Conservation (phyloP, 495 filamentous ascomycete genomes). For the Ramalina peruviana region DNA sequence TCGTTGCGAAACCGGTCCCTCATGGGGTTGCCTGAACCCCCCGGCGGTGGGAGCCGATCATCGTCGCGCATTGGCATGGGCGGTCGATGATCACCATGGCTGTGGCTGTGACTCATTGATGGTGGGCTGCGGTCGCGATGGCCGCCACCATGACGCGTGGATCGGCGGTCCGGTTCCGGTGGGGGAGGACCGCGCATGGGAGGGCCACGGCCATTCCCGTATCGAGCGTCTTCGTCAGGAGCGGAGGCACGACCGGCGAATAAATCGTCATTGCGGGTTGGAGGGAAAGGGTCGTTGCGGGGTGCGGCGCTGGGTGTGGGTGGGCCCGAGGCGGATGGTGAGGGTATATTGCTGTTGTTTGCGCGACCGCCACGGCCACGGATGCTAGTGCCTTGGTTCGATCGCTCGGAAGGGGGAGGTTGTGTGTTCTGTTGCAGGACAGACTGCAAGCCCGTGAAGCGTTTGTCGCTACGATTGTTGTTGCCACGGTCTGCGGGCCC, state of each 20-base stretch:
- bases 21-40: neutral
- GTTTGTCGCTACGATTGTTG: slow-evolving; percentile 14
- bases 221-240: slow-evolving; percentile 7
- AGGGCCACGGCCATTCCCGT: slow-evolving; percentile 8
- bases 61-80: slow-evolving; percentile 5
- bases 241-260: slow-evolving; percentile 5
- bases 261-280: slow-evolving; percentile 11
- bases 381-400: slow-evolving; percentile 17
- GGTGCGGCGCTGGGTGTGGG: slow-evolving; percentile 4
- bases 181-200: slow-evolving; percentile 1
- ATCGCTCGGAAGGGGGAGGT: slow-evolving; percentile 6
- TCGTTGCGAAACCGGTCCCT: slow-evolving; percentile 3
- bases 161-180: slow-evolving; percentile 12
- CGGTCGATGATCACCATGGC: neutral
- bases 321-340: slow-evolving; percentile 10
- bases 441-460: slow-evolving; percentile 15
- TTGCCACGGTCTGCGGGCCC: slow-evolving; percentile 10
- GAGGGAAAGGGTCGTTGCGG: neutral
- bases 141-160: slow-evolving; percentile 10
- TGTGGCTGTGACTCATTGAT: neutral
- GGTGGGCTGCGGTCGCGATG: slow-evolving; percentile 5
- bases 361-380: slow-evolving; percentile 17
- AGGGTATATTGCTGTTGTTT: slow-evolving; percentile 8
- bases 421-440: slow-evolving; percentile 14
- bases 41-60: slow-evolving; percentile 1